phyloP scores from a whole-genome alignment of 2,329 filamentous ascomycete species.

The Fusarium pseudograminearum region DNA sequence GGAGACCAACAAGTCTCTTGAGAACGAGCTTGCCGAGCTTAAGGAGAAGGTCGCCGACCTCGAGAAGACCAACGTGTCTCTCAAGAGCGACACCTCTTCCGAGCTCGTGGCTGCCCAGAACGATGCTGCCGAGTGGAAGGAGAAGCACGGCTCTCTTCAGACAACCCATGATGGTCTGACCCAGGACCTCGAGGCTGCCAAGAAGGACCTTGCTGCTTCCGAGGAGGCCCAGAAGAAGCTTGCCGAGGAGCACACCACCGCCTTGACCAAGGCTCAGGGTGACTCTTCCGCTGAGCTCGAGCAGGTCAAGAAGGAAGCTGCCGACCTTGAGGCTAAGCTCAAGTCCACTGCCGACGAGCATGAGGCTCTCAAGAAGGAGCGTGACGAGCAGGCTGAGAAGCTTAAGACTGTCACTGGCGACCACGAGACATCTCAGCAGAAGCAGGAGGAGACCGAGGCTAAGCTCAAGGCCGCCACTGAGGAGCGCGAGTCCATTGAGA shows the following conservation, averaged over 20 bases:
- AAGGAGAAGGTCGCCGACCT: constrained; percentile 48
- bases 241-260: constrained; percentile 38
- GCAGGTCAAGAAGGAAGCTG: constrained; percentile 32
- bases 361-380: constrained; percentile 41
- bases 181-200: constrained; percentile 49
- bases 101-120: constrained; percentile 51
- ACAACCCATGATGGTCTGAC: constrained; percentile 41
- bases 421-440: constrained; percentile 35
- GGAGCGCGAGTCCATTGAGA: constrained; percentile 49
- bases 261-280: constrained; percentile 41
- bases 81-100: constrained; percentile 51
- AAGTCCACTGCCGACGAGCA: constrained; percentile 42
- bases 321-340: constrained; percentile 46
- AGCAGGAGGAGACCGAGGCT: constrained; percentile 40
- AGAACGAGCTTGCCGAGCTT: constrained; percentile 46
- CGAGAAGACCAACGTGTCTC: constrained; percentile 44
- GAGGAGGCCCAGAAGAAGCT: constrained; percentile 47
- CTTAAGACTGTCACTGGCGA: constrained; percentile 36
- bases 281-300: constrained; percentile 43
- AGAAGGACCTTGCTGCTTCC: constrained; percentile 48
- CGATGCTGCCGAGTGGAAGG: constrained; percentile 46
- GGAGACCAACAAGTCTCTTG: constrained; percentile 43
- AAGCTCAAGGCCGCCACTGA: constrained; percentile 46
- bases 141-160: constrained; percentile 46
- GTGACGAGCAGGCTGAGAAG: constrained; percentile 38